Conservation (phyloP, 805 yeast genomes). For the Zygoascus bituminiphila region DNA sequence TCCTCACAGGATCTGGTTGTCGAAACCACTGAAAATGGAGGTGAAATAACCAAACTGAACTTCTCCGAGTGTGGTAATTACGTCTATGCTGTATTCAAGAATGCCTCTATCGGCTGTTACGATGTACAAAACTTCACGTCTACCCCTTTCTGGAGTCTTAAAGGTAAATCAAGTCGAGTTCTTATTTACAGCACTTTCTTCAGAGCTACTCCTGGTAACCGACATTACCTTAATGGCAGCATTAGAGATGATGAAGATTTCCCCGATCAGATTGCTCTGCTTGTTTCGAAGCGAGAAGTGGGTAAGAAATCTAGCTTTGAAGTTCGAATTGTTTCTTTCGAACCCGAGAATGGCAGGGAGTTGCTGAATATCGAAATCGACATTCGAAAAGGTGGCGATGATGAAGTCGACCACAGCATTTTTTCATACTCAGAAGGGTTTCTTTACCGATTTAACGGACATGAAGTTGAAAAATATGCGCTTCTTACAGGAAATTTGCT, state of each 20-base stretch:
- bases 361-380: conserved; percentile 6
- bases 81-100: conserved; percentile 9
- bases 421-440: conserved; percentile 13
- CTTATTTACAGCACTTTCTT: conserved; percentile 10
- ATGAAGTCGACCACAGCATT: conserved; percentile 6
- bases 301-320: conserved; percentile 15
- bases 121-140: not conserved
- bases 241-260: conserved; percentile 6
- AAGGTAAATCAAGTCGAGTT: conserved; percentile 14
- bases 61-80: conserved; percentile 3
- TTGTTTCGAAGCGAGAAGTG: conserved; percentile 13
- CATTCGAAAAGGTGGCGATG: conserved; percentile 6
- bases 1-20: not conserved
- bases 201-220: not conserved
- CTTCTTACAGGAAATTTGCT: not conserved
- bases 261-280: not conserved
- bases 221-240: conserved; percentile 5
- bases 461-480: not conserved
- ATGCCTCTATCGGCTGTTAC: conserved; percentile 11
- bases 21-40: not conserved
- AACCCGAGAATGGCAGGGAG: conserved; percentile 4
- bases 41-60: conserved; percentile 6
- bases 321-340: conserved; percentile 16
- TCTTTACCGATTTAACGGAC: conserved; percentile 9
- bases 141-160: conserved; percentile 7